phyloP scores from a whole-genome alignment of 2,329 filamentous ascomycete genomes.

The Neofusicoccum laricinum region DNA sequence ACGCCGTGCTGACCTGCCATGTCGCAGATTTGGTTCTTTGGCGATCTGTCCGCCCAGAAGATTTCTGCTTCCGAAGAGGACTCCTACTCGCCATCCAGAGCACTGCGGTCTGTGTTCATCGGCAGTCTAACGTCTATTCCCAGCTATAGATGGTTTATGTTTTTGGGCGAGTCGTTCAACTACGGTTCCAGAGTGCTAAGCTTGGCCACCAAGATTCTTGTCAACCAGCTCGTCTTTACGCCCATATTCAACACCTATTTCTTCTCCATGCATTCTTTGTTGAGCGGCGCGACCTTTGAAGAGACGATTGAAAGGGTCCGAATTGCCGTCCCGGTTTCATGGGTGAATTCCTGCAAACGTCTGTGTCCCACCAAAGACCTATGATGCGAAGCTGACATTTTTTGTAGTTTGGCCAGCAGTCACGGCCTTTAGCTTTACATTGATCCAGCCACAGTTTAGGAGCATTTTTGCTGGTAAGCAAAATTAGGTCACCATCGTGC shows the following conservation, averaged over 20 bases:
- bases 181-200: slow-evolving; percentile 70
- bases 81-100: slow-evolving; percentile 67
- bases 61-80: slow-evolving; percentile 41
- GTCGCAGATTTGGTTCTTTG: slow-evolving; percentile 66
- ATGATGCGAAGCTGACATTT: neutral
- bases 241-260: slow-evolving; percentile 58
- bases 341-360: slow-evolving; percentile 72
- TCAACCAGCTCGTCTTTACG: slow-evolving; percentile 80
- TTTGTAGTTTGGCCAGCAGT: slow-evolving; percentile 72
- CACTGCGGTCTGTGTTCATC: slow-evolving; percentile 69
- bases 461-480: slow-evolving; percentile 66
- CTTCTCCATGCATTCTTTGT: slow-evolving; percentile 49
- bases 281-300: slow-evolving; percentile 58
- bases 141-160: slow-evolving; percentile 79
- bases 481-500: neutral
- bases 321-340: slow-evolving; percentile 72
- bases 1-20: neutral
- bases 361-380: neutral
- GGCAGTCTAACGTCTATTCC: slow-evolving; percentile 73
- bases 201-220: slow-evolving; percentile 69
- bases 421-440: slow-evolving; percentile 84
- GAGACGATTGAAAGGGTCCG: slow-evolving; percentile 69
- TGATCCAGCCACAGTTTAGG: slow-evolving; percentile 73
- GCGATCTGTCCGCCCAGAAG: slow-evolving; percentile 74
- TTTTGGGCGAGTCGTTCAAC: slow-evolving; percentile 79